phyloP scores from a whole-genome alignment of 495 filamentous ascomycete genomes.

The Aspergillus cavernicola region DNA sequence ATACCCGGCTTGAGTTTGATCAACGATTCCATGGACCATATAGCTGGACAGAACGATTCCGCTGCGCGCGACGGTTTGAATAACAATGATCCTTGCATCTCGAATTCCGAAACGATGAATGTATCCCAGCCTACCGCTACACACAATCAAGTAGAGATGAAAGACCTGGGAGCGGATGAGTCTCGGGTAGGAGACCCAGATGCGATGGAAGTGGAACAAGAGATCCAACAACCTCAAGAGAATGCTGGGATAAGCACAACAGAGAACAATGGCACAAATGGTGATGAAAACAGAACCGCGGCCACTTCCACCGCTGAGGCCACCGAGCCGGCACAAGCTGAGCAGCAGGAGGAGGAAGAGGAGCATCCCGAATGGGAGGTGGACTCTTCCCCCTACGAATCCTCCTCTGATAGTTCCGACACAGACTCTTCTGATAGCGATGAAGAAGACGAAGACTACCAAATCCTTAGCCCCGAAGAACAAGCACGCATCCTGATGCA shows the following conservation, averaged over 20 bases:
- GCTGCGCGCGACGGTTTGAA: slow-evolving; percentile 10
- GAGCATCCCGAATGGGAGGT: slow-evolving; percentile 69
- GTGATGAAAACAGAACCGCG: background rate
- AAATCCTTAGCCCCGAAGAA: slow-evolving; percentile 70
- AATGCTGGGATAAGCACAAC: background rate
- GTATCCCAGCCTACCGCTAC: slow-evolving; percentile 2
- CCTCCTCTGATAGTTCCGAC: slow-evolving; percentile 51
- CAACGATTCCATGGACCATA: slow-evolving; percentile 22
- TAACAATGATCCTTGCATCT: background rate
- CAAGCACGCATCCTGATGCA: slow-evolving; percentile 78
- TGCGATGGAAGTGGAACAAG: slow-evolving; percentile 36
- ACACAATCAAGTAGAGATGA: background rate
- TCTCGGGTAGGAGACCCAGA: slow-evolving; percentile 11
- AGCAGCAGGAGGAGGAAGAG: slow-evolving; percentile 52
- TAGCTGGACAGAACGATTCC: slow-evolving; percentile 17
- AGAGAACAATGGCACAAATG: background rate
- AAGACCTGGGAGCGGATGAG: slow-evolving; percentile 7
- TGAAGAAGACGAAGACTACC: slow-evolving; percentile 66
- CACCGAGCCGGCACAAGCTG: slow-evolving; percentile 8
- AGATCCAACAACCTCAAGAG: slow-evolving; percentile 11
- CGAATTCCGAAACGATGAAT: background rate
- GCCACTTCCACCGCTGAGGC: slow-evolving; percentile 1
- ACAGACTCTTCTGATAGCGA: slow-evolving; percentile 54
- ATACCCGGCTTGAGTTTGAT: slow-evolving; percentile 42
- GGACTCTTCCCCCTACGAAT: slow-evolving; percentile 60